Conservation (phyloP, 2,329 filamentous ascomycete species). For the Emmonsiellopsis sp. region DNA sequence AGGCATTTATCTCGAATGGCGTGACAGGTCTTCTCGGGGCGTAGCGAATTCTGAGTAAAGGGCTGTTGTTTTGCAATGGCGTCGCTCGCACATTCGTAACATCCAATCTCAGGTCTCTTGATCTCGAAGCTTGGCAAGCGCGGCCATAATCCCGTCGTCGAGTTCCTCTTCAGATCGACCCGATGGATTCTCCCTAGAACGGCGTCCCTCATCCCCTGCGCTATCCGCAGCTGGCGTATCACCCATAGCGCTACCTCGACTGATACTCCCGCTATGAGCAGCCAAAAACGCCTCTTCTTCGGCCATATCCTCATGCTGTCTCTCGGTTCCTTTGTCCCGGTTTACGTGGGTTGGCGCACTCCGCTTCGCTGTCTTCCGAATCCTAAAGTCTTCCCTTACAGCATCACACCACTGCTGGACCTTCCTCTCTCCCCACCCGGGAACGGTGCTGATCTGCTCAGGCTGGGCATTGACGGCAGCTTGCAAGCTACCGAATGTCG, state of each 20-base stretch:
- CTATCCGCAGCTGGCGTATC: neutral
- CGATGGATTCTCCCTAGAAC: neutral
- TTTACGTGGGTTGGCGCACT: conserved; percentile 21
- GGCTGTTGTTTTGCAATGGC: too few relatives aligned
- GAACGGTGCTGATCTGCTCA: conserved; percentile 75
- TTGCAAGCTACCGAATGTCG: conserved; percentile 81
- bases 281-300: conserved; percentile 21
- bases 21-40: too few relatives aligned
- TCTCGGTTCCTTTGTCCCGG: conserved; percentile 8
- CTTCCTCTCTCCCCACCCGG: conserved; percentile 93
- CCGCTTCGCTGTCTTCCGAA: conserved; percentile 57
- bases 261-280: conserved; percentile 14
- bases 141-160: conserved; percentile 50
- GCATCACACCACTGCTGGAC: conserved; percentile 75
- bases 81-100: too few relatives aligned
- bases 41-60: too few relatives aligned
- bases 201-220: neutral
- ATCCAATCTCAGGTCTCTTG: conserved; percentile 16
- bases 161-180: conserved; percentile 27
- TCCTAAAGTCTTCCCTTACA: conserved; percentile 76
- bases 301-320: neutral
- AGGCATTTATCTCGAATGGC: too few relatives aligned
- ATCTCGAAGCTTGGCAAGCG: conserved; percentile 45
- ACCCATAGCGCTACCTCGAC: conserved; percentile 5
- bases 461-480: conserved; percentile 79